Evolutionary conservation across 768 basidiomycete species (phyloP).

Genomic region (Kwoniella pini): DNA sequence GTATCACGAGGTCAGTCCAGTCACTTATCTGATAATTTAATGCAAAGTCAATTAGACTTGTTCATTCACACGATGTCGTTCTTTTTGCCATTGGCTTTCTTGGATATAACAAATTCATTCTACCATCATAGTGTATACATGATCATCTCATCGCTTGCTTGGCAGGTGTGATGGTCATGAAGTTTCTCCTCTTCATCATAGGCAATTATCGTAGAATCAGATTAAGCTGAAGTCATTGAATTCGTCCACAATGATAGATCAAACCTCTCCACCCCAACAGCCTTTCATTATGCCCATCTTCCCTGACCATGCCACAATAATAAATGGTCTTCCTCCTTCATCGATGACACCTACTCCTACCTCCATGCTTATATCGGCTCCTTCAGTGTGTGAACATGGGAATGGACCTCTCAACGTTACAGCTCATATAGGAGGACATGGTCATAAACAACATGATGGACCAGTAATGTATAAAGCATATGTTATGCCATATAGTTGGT

Average conservation of each 20-base stretch:
- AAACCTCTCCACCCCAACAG: background rate
- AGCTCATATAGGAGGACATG: background rate
- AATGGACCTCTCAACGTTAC: background rate
- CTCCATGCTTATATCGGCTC: background rate
- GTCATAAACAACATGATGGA: background rate
- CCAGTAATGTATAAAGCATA: conserved; percentile 5
- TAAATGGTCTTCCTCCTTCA: background rate
- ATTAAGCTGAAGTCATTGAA: too few species aligned
- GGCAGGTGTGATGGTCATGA: too few species aligned
- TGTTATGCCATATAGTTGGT: conserved; percentile 13
- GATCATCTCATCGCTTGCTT: too few species aligned
- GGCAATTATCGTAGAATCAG: too few species aligned
- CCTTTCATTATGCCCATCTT: background rate
- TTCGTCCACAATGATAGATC: background rate
- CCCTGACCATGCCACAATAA: background rate
- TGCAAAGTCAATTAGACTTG: too few species aligned
- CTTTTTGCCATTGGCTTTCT: too few species aligned
- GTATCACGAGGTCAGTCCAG: background rate
- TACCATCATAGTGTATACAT: background rate
- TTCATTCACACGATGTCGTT: too few species aligned
- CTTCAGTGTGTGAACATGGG: background rate
- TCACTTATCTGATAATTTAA: background rate
- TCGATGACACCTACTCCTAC: background rate
- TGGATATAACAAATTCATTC: too few species aligned
- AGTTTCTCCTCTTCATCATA: too few species aligned